Evolutionary conservation across 2,329 filamentous ascomycete species (phyloP).

Genomic region (Aspergillus sp.): DNA sequence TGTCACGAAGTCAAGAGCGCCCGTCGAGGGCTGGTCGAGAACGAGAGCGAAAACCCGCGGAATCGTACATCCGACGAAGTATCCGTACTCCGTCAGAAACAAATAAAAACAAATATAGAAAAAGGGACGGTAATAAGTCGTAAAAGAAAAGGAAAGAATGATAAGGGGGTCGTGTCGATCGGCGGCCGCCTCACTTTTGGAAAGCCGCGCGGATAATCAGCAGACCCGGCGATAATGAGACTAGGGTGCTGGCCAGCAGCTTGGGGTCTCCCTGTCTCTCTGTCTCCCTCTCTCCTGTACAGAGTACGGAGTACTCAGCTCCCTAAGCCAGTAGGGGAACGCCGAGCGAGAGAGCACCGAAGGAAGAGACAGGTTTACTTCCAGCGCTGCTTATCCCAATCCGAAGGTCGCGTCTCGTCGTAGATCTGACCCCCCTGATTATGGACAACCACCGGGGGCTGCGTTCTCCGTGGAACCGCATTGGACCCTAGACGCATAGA

Average conservation of each 20-base stretch:
- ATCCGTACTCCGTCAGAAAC: slow-evolving; percentile 4
- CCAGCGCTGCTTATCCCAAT: slow-evolving; percentile 41
- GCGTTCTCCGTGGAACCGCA: slow-evolving; percentile 28
- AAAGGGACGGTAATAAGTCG: background rate
- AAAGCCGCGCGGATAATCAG: slow-evolving; percentile 25
- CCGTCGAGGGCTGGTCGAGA: slow-evolving; percentile 12
- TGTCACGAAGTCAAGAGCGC: background rate
- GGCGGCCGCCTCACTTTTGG: slow-evolving; percentile 25
- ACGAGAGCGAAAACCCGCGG: background rate
- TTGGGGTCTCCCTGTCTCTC: background rate
- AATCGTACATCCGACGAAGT: background rate
- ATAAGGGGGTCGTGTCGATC: slow-evolving; percentile 16
- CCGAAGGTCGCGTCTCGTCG: slow-evolving; percentile 37
- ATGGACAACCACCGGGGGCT: slow-evolving; percentile 35
- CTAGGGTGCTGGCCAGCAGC: slow-evolving; percentile 14
- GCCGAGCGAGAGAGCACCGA: background rate
- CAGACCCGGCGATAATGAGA: slow-evolving; percentile 3
- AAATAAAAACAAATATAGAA: slow-evolving; percentile 1
- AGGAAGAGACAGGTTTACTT: slow-evolving; percentile 24
- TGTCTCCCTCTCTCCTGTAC: background rate
- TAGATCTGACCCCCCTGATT: slow-evolving; percentile 38
- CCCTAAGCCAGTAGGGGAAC: background rate
- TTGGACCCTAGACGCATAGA: slow-evolving; percentile 28
- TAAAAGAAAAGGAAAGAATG: slow-evolving; percentile 1
- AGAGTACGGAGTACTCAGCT: background rate